Conservation (phyloP, 768 basidiomycete genomes). For the Fomitopsis serialis region DNA sequence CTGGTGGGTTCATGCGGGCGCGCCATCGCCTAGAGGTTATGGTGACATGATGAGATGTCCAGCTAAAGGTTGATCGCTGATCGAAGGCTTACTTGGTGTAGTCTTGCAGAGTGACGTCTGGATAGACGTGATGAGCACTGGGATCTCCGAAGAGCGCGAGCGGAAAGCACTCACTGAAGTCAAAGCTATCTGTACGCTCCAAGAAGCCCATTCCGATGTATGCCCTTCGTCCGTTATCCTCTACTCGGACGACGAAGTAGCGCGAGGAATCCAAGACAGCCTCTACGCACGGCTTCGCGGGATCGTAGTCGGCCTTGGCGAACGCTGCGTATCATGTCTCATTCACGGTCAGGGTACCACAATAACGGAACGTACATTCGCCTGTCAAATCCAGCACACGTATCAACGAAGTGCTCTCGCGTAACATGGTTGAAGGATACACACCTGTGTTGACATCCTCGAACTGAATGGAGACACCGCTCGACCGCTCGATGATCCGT, state of each 20-base stretch:
- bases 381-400: constrained; percentile 3
- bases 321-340: constrained; percentile 50
- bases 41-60: not conserved
- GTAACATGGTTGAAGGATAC: constrained; percentile 17
- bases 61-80: not conserved
- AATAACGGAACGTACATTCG: constrained; percentile 8
- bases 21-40: constrained; percentile 47
- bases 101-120: constrained; percentile 83
- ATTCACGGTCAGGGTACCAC: not conserved
- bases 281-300: constrained; percentile 78
- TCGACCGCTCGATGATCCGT: constrained; percentile 74
- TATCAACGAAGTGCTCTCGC: constrained; percentile 3
- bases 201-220: constrained; percentile 93
- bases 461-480: constrained; percentile 64
- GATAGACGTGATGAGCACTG: not conserved
- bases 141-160: constrained; percentile 4
- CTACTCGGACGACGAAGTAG: constrained; percentile 90
- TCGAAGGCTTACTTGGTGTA: constrained; percentile 61
- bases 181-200: constrained; percentile 85
- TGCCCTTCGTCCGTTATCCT: constrained; percentile 82
- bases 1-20: constrained; percentile 53
- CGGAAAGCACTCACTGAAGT: constrained; percentile 58
- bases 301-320: constrained; percentile 80
- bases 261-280: constrained; percentile 93
- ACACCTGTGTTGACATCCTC: constrained; percentile 79